phyloP scores from a whole-genome alignment of 306 rosid species.

The Begonia masoniana region DNA sequence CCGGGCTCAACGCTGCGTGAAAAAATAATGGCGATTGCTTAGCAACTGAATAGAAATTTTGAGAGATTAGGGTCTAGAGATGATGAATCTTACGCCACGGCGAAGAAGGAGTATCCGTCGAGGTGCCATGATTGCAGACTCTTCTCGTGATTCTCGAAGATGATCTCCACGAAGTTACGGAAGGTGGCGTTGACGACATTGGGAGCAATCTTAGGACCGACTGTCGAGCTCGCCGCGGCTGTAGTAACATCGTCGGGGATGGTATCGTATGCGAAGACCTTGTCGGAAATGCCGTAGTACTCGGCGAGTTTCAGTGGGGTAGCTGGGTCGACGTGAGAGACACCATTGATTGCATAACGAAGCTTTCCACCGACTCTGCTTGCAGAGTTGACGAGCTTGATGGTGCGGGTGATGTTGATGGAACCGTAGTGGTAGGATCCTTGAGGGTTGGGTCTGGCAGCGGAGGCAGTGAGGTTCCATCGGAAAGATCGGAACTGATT shows the following conservation, averaged over 20 bases:
- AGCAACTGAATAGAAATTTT: too few relatives aligned
- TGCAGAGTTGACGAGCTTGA: slow-evolving; percentile 39
- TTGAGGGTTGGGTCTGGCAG: slow-evolving; percentile 88
- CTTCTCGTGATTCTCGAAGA: slow-evolving; percentile 77
- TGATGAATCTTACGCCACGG: neutral
- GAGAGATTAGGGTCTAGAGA: too few relatives aligned
- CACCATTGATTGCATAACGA: slow-evolving; percentile 56
- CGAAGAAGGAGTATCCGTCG: slow-evolving; percentile 25
- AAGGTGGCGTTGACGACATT: slow-evolving; percentile 27
- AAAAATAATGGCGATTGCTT: too few relatives aligned
- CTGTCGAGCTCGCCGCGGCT: slow-evolving; percentile 4
- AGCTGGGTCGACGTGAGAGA: slow-evolving; percentile 39
- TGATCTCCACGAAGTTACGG: slow-evolving; percentile 47
- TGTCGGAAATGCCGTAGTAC: slow-evolving; percentile 24
- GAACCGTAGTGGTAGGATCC: slow-evolving; percentile 71
- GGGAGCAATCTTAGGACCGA: slow-evolving; percentile 6
- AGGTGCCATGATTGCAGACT: slow-evolving; percentile 57
- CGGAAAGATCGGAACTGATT: slow-evolving; percentile 66
- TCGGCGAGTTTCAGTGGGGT: slow-evolving; percentile 82
- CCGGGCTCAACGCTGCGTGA: slow-evolving; percentile 54
- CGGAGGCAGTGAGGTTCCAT: slow-evolving; percentile 80
- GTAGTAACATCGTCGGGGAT: slow-evolving; percentile 20
- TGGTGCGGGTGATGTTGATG: slow-evolving; percentile 56
- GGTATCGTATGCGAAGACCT: slow-evolving; percentile 34
- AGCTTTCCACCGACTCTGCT: slow-evolving; percentile 33